These are phyloP conservation scores for Aspergillus bombycis DNA, from an alignment of 2,329 filamentous ascomycete species.

Conservation along the genomic window DNA sequence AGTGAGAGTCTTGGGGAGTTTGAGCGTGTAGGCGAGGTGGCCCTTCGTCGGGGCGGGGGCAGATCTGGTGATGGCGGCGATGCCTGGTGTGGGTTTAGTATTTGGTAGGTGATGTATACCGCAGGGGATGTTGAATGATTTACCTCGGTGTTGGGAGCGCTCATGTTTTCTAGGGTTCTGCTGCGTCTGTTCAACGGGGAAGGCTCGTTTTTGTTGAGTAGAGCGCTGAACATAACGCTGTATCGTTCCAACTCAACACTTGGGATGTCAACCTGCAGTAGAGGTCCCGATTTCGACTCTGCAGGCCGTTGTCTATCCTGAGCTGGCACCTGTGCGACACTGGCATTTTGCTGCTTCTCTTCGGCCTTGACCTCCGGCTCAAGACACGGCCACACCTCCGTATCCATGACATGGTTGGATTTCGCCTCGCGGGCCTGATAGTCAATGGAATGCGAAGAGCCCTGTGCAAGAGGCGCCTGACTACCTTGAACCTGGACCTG, in stretches of 20 bases:
- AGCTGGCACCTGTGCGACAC: not conserved
- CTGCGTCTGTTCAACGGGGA: constrained; percentile 41
- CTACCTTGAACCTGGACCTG: constrained; percentile 25
- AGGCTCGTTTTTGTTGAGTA: constrained; percentile 58
- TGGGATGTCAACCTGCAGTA: constrained; percentile 80
- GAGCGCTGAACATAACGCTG: constrained; percentile 85
- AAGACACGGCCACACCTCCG: constrained; percentile 27
- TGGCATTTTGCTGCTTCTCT: constrained; percentile 20
- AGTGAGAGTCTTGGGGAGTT: constrained; percentile 42
- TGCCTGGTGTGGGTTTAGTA: constrained; percentile 12
- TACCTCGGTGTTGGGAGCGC: constrained; percentile 53
- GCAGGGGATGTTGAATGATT: constrained; percentile 19
- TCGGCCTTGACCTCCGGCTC: constrained; percentile 28
- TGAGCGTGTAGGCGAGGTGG: constrained; percentile 40
- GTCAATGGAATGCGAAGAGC: constrained; percentile 25
- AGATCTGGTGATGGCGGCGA: constrained; percentile 16
- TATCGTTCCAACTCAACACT: constrained; percentile 82
- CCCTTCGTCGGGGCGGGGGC: constrained; percentile 33
- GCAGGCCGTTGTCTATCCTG: constrained; percentile 10
- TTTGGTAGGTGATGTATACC: not conserved
- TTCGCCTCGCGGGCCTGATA: constrained; percentile 15
- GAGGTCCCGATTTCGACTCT: constrained; percentile 27
- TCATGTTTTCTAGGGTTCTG: constrained; percentile 52
- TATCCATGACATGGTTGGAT: constrained; percentile 13
- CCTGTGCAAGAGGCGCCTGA: constrained; percentile 20